phyloP scores from a whole-genome alignment of 768 basidiomycete genomes.

The Russula virescens region DNA sequence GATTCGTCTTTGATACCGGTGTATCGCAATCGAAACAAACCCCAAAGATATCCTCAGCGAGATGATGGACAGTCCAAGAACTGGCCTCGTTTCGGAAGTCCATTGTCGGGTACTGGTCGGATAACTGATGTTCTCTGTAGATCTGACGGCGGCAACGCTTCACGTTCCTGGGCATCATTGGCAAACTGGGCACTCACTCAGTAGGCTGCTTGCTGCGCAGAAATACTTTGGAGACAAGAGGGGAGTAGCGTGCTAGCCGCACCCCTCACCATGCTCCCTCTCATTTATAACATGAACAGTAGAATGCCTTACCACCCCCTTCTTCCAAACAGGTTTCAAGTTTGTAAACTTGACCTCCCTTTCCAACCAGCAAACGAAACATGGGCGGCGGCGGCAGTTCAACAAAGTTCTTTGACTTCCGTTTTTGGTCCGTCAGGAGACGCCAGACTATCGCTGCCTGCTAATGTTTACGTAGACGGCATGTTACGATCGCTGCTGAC shows the following conservation, averaged over 20 bases:
- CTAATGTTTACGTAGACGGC: conserved; percentile 19
- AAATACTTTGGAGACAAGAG: conserved; percentile 11
- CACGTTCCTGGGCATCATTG: conserved; percentile 9
- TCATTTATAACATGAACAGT: conserved; percentile 21
- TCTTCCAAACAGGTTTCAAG: conserved; percentile 12
- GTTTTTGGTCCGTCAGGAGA: conserved; percentile 7
- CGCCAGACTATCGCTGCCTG: conserved; percentile 14
- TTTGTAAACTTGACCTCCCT: conserved; percentile 19
- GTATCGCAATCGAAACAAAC: conserved; percentile 1
- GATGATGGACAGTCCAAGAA: conserved; percentile 1
- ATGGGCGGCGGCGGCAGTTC: conserved; percentile 9
- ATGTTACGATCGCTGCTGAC: conserved; percentile 19
- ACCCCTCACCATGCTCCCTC: conserved; percentile 9
- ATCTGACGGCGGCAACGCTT: not conserved
- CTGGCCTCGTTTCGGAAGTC: conserved; percentile 10
- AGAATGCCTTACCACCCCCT: conserved; percentile 13
- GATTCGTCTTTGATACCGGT: not conserved
- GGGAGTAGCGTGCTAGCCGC: conserved; percentile 17
- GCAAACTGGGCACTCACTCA: conserved; percentile 14
- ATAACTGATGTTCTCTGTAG: not conserved
- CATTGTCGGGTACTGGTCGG: not conserved
- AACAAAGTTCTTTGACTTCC: conserved; percentile 10
- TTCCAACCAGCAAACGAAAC: conserved; percentile 7
- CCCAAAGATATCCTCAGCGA: conserved; percentile 8
- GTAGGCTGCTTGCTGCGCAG: not conserved